phyloP scores from a whole-genome alignment of 1,284 basidiomycete species.

The Pseudozyma pruni region DNA sequence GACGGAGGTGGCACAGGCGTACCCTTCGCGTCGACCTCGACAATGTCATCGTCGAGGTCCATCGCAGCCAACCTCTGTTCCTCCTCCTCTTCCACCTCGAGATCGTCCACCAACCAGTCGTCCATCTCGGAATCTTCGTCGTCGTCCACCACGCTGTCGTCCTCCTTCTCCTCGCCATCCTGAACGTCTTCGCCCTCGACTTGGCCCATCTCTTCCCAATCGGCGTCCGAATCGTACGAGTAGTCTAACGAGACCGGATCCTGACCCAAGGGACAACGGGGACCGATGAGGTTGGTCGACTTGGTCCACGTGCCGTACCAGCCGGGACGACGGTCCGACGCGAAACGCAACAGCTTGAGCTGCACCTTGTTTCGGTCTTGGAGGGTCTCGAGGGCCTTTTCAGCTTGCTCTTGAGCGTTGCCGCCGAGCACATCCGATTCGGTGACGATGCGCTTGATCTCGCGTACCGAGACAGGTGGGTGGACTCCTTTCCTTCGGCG shows the following conservation, averaged over 20 bases:
- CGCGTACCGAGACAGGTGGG: conserved; percentile 57
- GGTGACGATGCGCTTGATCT: conserved; percentile 63
- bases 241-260: conserved; percentile 65
- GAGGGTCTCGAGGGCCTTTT: conserved; percentile 51
- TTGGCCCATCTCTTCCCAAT: conserved; percentile 64
- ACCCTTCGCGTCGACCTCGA: conserved; percentile 50
- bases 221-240: conserved; percentile 64
- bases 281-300: conserved; percentile 58
- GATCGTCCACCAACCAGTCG: conserved; percentile 66
- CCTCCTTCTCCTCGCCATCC: conserved; percentile 56
- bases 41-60: conserved; percentile 39
- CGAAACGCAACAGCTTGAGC: conserved; percentile 64
- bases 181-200: conserved; percentile 63
- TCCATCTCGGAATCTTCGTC: conserved; percentile 65
- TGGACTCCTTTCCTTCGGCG: conserved; percentile 48
- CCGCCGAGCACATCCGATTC: conserved; percentile 64
- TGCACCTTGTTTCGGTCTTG: conserved; percentile 59
- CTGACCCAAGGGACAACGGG: conserved; percentile 60
- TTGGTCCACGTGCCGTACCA: conserved; percentile 66
- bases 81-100: conserved; percentile 62
- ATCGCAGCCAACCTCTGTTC: conserved; percentile 21
- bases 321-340: conserved; percentile 61
- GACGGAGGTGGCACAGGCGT: conserved; percentile 15
- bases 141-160: conserved; percentile 46
- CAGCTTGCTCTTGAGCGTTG: conserved; percentile 57